Conservation (phyloP, 2,329 filamentous ascomycete genomes). For the Falciphora oryzae region DNA sequence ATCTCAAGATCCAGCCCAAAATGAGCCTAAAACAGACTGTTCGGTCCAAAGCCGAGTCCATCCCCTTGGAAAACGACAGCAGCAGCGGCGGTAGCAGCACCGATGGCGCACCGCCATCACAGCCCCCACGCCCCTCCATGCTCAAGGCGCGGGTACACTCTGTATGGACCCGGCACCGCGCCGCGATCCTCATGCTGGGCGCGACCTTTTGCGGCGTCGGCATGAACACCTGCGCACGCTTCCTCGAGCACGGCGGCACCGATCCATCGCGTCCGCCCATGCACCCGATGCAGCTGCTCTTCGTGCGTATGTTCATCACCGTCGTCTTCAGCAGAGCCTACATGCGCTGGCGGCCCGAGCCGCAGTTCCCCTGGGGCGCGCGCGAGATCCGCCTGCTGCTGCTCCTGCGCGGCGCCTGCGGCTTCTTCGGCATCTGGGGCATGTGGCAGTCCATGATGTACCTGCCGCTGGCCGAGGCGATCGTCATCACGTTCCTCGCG, state of each 20-base stretch:
- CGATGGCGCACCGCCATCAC: neutral
- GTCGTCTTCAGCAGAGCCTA: constrained; percentile 60
- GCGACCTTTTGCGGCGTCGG: constrained; percentile 76
- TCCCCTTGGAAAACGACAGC: neutral
- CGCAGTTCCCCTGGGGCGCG: constrained; percentile 64
- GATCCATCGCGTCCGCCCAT: constrained; percentile 33
- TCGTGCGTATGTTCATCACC: constrained; percentile 73
- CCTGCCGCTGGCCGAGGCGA: constrained; percentile 79
- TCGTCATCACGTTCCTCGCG: constrained; percentile 81
- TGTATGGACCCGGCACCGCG: constrained; percentile 60
- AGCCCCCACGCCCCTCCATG: neutral
- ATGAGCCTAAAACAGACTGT: neutral
- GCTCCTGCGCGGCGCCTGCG: constrained; percentile 27
- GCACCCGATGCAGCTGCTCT: constrained; percentile 80
- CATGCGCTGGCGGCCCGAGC: constrained; percentile 65
- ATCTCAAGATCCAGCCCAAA: neutral
- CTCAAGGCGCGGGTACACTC: neutral
- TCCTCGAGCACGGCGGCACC: constrained; percentile 58
- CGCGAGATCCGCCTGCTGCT: constrained; percentile 63
- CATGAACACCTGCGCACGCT: constrained; percentile 78
- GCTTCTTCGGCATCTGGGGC: constrained; percentile 68
- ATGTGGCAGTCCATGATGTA: constrained; percentile 66
- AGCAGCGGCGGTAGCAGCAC: neutral
- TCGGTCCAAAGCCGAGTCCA: neutral
- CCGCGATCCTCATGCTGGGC: constrained; percentile 64